Base-by-base conservation (phyloP, 2,329 filamentous ascomycete genomes). In the Pestalotiopsis fici region DNA sequence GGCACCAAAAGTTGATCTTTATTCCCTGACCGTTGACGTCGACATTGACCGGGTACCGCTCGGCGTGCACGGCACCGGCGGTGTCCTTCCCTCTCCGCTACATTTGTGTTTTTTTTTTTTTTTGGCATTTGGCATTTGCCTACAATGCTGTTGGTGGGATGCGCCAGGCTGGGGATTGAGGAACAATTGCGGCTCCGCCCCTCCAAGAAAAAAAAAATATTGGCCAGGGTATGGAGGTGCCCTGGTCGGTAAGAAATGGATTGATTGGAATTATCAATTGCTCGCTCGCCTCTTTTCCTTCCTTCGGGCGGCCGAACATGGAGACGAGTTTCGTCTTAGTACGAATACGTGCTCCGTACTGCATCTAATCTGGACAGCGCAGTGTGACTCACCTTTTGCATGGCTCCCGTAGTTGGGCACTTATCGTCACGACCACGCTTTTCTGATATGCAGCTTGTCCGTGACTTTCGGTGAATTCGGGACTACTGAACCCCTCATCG, bases 341-440 rank as follows among this genome's bases (percentile, higher is more conserved):
- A n/a, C 43, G 55, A 57, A 57, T 27, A 57, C 55, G 23, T 57
- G 13, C 23, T 15, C 9, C 6, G 31, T 35, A 35, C 31, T 35
- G 31, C 31, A 35, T 35, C 43, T 12, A n/a, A n/a, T 31, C 31
- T 15, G 63, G 54, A 27, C 63, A 65, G 18, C 63, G 63, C 63
- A 65, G 56, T 50, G 37, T 65, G 63, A 65, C 39, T 65, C 63
- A 65, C 23, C 54, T 37, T n/a, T 37, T 23, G 25, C 62, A 55
- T 54, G 43, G 43, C 9, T 35, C 31, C 31, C 31, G 31, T 35
- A 18, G 27, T 35, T 64, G 25, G 62, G 43, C 21, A n/a, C 13
- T 55, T 39, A 64, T 64, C 47, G 35, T 47, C 59, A 62, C 37
- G 15, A 31, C 15, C 37, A 50, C 2, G 55, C 9, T 50, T 18